Evolutionary conservation across 768 basidiomycete species (phyloP).

Genomic region (Hygrocybe coccinea): DNA sequence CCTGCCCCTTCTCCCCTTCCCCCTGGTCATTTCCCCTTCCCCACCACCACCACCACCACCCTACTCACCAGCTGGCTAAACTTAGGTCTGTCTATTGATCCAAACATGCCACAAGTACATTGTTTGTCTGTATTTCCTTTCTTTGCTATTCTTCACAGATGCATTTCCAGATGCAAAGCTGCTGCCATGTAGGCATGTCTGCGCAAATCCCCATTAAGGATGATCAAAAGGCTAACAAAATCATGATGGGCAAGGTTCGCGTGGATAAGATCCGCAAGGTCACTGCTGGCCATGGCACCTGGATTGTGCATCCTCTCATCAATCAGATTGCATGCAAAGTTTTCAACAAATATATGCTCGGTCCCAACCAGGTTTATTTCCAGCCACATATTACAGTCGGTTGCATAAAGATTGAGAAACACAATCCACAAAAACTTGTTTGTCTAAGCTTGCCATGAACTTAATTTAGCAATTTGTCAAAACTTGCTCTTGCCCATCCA

Average conservation of each 20-base stretch:
- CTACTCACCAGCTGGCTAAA: too few species aligned
- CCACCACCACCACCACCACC: too few species aligned
- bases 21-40: too few species aligned
- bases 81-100: slow-evolving; percentile 92
- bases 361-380: slow-evolving; percentile 80
- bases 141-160: background rate
- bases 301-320: slow-evolving; percentile 98
- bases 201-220: slow-evolving; percentile 99
- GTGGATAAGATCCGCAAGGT: slow-evolving; percentile 96
- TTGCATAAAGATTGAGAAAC: too few species aligned
- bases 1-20: too few species aligned
- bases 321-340: slow-evolving; percentile 84
- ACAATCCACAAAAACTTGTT: too few species aligned
- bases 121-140: slow-evolving; percentile 6
- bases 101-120: slow-evolving; percentile 93
- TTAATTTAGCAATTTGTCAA: too few species aligned
- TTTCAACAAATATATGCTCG: slow-evolving; percentile 93
- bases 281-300: slow-evolving; percentile 91
- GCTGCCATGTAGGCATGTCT: slow-evolving; percentile 99
- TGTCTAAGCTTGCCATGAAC: too few species aligned
- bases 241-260: slow-evolving; percentile 91
- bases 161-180: slow-evolving; percentile 74
- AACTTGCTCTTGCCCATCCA: too few species aligned
- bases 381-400: background rate
- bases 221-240: slow-evolving; percentile 84